phyloP scores from a whole-genome alignment of 805 yeast genomes.

The Yamadazyma akitaensis region DNA sequence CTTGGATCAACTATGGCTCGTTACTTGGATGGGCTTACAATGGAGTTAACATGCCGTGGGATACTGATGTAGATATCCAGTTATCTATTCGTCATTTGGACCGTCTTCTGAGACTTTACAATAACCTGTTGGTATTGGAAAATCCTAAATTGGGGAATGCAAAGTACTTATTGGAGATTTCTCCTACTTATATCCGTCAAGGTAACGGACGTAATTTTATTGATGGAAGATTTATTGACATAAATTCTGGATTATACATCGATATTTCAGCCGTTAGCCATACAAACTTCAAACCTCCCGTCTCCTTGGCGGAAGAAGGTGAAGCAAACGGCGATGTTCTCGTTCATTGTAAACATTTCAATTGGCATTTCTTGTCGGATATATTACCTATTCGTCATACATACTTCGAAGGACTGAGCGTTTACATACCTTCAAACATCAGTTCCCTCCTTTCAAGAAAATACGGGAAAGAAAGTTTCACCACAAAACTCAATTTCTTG shows the following conservation, averaged over 20 bases:
- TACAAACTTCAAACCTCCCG: slow-evolving; percentile 22
- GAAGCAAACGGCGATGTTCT: slow-evolving; percentile 16
- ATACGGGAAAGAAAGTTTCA: slow-evolving; percentile 30
- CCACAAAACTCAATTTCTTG: slow-evolving; percentile 24
- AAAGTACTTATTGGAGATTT: slow-evolving; percentile 22
- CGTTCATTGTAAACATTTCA: slow-evolving; percentile 39
- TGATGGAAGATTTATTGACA: slow-evolving; percentile 37
- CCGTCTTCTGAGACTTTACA: slow-evolving; percentile 22
- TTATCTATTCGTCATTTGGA: slow-evolving; percentile 24
- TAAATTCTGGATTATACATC: slow-evolving; percentile 39
- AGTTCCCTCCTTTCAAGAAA: slow-evolving; percentile 27
- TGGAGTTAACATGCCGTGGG: slow-evolving; percentile 33
- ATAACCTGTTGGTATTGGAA: slow-evolving; percentile 23
- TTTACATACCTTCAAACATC: slow-evolving; percentile 33
- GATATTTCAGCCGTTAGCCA: slow-evolving; percentile 42
- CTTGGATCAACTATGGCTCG: slow-evolving; percentile 30
- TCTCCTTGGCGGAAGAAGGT: slow-evolving; percentile 6
- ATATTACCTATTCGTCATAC: slow-evolving; percentile 34
- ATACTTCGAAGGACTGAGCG: slow-evolving; percentile 35
- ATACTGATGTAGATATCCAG: slow-evolving; percentile 29
- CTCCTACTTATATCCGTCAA: slow-evolving; percentile 29
- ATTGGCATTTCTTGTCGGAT: slow-evolving; percentile 37
- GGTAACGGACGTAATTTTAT: slow-evolving; percentile 42
- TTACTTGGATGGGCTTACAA: slow-evolving; percentile 30
- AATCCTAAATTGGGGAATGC: slow-evolving; percentile 31